phyloP scores from a whole-genome alignment of 2,329 filamentous ascomycete species.

The Xylariomycetidae sp. region DNA sequence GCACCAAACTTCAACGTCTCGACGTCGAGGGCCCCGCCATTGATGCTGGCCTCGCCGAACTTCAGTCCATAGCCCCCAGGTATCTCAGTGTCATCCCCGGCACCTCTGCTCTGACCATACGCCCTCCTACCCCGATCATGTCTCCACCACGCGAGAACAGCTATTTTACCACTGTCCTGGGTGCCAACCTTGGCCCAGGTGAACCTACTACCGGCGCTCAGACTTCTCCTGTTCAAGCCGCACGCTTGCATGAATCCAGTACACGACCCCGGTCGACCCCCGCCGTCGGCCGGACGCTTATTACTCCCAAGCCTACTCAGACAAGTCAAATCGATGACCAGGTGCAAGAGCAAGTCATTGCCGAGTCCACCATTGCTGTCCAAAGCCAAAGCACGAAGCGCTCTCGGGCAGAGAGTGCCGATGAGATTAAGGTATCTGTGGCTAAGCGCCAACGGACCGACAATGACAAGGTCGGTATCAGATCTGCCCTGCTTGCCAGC shows the following conservation, averaged over 20 bases:
- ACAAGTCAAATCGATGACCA: constrained; percentile 9
- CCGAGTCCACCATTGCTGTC: constrained; percentile 8
- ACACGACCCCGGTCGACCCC: background rate
- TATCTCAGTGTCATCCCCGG: constrained; percentile 18
- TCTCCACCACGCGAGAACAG: constrained; percentile 15
- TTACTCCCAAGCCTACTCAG: background rate
- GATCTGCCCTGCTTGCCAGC: no score
- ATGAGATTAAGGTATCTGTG: no score
- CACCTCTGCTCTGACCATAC: constrained; percentile 16
- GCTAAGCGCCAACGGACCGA: constrained; percentile 18
- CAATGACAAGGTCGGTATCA: constrained; percentile 13
- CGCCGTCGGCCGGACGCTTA: background rate
- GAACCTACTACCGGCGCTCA: background rate
- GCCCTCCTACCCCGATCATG: constrained; percentile 11
- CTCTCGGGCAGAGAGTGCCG: no score
- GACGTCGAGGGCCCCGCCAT: constrained; percentile 15
- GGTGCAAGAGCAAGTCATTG: constrained; percentile 11
- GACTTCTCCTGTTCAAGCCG: background rate
- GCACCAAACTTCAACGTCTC: constrained; percentile 17
- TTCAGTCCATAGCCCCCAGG: constrained; percentile 16
- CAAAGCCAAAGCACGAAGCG: constrained; percentile 2
- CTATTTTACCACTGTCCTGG: constrained; percentile 17
- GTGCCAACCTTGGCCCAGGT: constrained; percentile 7
- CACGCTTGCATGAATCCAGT: no score
- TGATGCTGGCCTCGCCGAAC: constrained; percentile 15